A percentile compares a stretch with the other conserved stretches of the same genome.
phyloP scores from a whole-genome alignment of 2,329 filamentous ascomycete species.

The Arthrobotrys conoides region DNA sequence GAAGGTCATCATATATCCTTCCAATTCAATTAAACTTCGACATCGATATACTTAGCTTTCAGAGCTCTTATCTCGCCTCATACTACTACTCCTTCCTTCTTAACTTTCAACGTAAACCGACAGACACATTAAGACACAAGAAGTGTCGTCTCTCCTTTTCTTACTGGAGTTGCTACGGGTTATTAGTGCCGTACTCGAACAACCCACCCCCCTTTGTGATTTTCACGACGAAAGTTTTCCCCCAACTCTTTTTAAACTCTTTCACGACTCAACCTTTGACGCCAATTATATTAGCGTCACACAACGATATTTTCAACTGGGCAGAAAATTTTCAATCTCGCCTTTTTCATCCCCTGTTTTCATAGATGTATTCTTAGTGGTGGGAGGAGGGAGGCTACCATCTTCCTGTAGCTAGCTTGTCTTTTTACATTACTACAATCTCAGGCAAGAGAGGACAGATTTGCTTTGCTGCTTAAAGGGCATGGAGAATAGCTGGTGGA shows the following conservation, averaged over 20 bases:
- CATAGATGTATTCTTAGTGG: neutral
- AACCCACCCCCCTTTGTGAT: neutral
- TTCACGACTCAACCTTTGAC: neutral
- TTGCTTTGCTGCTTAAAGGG: neutral
- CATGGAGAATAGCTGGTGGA: neutral
- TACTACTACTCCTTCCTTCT: no score
- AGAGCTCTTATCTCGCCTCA: no score
- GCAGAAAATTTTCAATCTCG: neutral
- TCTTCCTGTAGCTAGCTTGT: slow-evolving; percentile 6
- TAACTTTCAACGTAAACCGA: no score
- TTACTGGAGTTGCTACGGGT: neutral
- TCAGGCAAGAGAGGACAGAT: neutral
- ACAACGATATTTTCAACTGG: neutral
- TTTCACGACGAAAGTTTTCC: neutral
- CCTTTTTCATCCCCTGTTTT: no score
- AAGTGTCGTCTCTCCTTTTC: neutral
- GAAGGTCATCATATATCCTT: neutral
- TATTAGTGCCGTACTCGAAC: neutral
- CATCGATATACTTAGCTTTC: neutral
- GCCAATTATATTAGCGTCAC: neutral
- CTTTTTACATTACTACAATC: slow-evolving; percentile 2
- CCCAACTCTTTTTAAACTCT: neutral
- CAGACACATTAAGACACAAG: no score
- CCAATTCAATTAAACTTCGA: neutral
- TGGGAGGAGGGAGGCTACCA: neutral